Evolutionary conservation across 495 filamentous ascomycete species (phyloP), one percentile per base, ranked within the genome.

Genomic region (Ascobolus immersus): DNA sequence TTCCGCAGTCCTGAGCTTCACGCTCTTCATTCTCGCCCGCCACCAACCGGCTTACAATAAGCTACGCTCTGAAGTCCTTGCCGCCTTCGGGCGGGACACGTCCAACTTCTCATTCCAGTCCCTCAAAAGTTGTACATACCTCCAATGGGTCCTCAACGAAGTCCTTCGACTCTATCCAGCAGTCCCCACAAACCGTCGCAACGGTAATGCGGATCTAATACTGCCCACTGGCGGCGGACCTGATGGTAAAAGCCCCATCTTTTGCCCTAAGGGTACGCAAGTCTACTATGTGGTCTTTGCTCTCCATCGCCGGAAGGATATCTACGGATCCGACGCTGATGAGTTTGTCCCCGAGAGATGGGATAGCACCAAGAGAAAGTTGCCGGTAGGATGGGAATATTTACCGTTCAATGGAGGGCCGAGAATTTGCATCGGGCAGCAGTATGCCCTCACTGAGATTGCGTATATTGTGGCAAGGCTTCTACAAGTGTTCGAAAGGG

Each of bases 171-270:
- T 51, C n/a, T 49, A 49, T 41, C 46, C 46, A 33, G 18, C n/a
- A 42, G 77, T 89, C 0, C 78, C 80, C 2, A 67, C 72, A 52
- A 90, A 90, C 55, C 64, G 73, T 33, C 73, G 81, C 30, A 49
- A 73, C 1, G 67, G 79, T 1, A 56, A 73, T 1, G 63, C 66
- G 33, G 75, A 89, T 52, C 84, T 79, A 9, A 71, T 67, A 2
- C 63, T 90, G 4, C 81, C 81, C 0, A 55, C 57, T 13, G 81
- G 81, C 22, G 79, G 77, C 27, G 81, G 80, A 0, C 58, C 66
- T 0, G 65, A 78, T 48, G 64, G 68, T 17, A 56, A 31, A 12
- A n/a, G 49, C 41, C 46, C 46, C 19, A 21, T 50, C 15, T 42
- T 42, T 25, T 21, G 49, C 19, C 42, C 14, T 9, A 42, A 46